Conservation (phyloP, 805 yeast genomes). For the Yarrowia porcina region DNA sequence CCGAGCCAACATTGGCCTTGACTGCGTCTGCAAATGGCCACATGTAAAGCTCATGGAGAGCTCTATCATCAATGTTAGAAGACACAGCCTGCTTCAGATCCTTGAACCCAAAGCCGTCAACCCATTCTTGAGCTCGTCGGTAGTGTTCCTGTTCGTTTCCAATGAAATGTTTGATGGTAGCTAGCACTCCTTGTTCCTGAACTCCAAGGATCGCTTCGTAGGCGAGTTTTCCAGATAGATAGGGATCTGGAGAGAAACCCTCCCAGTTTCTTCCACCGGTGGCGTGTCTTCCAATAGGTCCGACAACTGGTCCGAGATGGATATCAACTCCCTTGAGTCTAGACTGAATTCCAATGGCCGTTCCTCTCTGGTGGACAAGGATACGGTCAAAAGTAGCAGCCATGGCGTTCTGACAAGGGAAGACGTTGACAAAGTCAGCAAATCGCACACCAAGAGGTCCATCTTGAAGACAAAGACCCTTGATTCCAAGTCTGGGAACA, state of each 20-base stretch:
- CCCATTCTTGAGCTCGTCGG: constrained; percentile 53
- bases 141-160: constrained; percentile 64
- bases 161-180: constrained; percentile 53
- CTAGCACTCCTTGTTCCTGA: constrained; percentile 58
- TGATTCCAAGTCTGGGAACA: constrained; percentile 53
- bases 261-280: constrained; percentile 67
- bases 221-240: constrained; percentile 54
- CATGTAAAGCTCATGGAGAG: constrained; percentile 57
- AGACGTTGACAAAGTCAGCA: constrained; percentile 54
- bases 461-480: constrained; percentile 57
- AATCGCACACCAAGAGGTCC: constrained; percentile 58
- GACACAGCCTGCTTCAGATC: constrained; percentile 43
- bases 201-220: constrained; percentile 53
- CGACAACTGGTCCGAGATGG: constrained; percentile 55
- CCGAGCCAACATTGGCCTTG: constrained; percentile 55
- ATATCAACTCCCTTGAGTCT: constrained; percentile 54
- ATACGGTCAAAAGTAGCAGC: constrained; percentile 57
- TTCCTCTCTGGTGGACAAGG: constrained; percentile 51
- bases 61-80: constrained; percentile 56
- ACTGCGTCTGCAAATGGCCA: constrained; percentile 69
- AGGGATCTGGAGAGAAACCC: constrained; percentile 60
- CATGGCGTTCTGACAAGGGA: constrained; percentile 57
- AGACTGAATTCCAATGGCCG: constrained; percentile 56
- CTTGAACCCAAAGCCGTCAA: constrained; percentile 34
- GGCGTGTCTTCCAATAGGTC: constrained; percentile 61